Base-by-base conservation (phyloP, 768 basidiomycete genomes). In the Trametes cubensis region DNA sequence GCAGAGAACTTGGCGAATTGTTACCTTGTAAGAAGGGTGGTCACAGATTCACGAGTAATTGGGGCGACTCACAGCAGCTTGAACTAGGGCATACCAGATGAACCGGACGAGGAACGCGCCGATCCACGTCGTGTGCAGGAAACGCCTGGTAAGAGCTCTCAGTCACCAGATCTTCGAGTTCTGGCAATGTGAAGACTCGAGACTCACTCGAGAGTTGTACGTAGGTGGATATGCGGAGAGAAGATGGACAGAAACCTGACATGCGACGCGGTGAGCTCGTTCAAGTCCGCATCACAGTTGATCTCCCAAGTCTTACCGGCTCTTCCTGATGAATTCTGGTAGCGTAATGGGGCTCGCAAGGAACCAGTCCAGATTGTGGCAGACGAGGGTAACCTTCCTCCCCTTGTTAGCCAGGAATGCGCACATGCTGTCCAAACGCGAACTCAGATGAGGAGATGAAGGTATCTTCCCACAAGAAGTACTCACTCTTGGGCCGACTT, bases 401-500 rank as follows among this genome's bases (percentile, higher is more conserved):
- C 81, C 80, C 44, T 79, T 74, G 52, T 77, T 80, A 0, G 83
- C 79, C 6, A 88, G 64, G 82, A 85, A 59, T 38, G 50, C 47
- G 8, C 41, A 60, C 5, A 53, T 13, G 65, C 84, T 85, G 47
- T 28, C 48, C 20, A 40, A 23, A 13, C 18, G 25, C 26, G 26
- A 54, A 1, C 23, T 49, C 15, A 52, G 42, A 38, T 18, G 25
- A 20, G 13, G 14, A 26, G 6, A 11, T 17, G 15, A 34, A 28
- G 6, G n/a, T 28, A 38, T 23, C 6, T 25, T 21, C 2, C 23
- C 17, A 17, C 34, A 39, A 41, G 18, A 20, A 50, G 3, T 18
- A 62, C 75, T 8, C 44, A 79, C 79, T 89, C 88, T 74, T 85
- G 83, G 0, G 85, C 85, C 4, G 87, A 89, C 69, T 83, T 88